phyloP scores from a whole-genome alignment of 164 flowering plant species.

The Euptelea pleiosperma region DNA sequence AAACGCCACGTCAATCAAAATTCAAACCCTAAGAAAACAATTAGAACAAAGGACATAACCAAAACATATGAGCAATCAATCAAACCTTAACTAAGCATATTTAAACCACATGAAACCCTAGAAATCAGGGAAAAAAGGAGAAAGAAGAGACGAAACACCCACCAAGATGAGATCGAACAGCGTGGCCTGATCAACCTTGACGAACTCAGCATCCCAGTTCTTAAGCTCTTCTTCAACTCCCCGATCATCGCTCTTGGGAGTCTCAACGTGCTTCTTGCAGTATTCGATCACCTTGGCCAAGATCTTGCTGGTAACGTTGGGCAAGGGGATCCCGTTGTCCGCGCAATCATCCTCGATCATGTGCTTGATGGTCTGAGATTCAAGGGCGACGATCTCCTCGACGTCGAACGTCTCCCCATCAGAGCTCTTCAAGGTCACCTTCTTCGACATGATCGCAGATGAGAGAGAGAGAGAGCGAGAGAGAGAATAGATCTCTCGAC shows the following conservation, averaged over 20 bases:
- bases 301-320: slow-evolving; percentile 10
- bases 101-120: neutral
- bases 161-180: slow-evolving; percentile 28
- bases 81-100: neutral
- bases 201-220: slow-evolving; percentile 23
- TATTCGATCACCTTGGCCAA: slow-evolving; percentile 8
- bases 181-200: slow-evolving; percentile 28
- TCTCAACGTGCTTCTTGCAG: slow-evolving; percentile 11
- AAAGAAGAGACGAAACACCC: neutral
- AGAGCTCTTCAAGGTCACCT: slow-evolving; percentile 6
- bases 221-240: slow-evolving; percentile 9
- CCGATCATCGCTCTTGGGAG: slow-evolving; percentile 4
- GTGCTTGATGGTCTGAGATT: slow-evolving; percentile 10
- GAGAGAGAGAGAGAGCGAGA: no score
- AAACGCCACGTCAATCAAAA: no score
- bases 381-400: slow-evolving; percentile 3
- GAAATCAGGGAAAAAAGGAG: neutral
- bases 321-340: neutral
- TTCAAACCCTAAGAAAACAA: no score
- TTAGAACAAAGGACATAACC: no score
- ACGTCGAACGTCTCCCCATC: slow-evolving; percentile 4
- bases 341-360: slow-evolving; percentile 7
- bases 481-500: no score
- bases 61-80: no score
- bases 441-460: no score